These are phyloP conservation scores for Dactylonectria estremocensis DNA, from an alignment of 2,329 filamentous ascomycete genomes.

Conservation along the genomic window DNA sequence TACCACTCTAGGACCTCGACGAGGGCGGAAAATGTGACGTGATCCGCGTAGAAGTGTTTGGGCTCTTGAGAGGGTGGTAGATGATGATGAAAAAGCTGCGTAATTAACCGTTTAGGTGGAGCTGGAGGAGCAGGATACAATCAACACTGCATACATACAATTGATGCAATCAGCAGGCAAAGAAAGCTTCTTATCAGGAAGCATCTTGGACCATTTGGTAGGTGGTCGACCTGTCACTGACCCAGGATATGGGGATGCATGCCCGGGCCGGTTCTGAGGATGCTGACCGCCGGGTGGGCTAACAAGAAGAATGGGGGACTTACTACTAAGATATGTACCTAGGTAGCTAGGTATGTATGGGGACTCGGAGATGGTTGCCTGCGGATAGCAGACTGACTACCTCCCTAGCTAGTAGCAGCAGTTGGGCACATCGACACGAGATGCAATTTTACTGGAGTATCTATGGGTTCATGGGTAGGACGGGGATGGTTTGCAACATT, in stretches of 20 bases:
- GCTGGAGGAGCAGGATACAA: not conserved
- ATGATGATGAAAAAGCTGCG: not conserved
- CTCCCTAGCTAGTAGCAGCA: too few relatives aligned
- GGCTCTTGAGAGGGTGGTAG: not conserved
- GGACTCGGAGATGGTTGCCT: too few relatives aligned
- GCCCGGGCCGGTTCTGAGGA: conserved; percentile 24
- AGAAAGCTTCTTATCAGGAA: too few relatives aligned
- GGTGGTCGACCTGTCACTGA: too few relatives aligned
- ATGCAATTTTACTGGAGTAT: too few relatives aligned
- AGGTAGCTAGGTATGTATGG: not conserved
- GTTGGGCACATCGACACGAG: too few relatives aligned
- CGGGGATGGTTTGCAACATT: too few relatives aligned
- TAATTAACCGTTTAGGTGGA: not conserved
- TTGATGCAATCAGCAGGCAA: too few relatives aligned
- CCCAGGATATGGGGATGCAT: not conserved
- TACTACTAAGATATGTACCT: not conserved
- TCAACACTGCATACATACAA: too few relatives aligned
- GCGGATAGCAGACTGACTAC: too few relatives aligned
- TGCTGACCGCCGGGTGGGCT: conserved; percentile 23
- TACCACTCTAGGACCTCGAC: not conserved
- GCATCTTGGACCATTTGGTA: too few relatives aligned
- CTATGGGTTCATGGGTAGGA: too few relatives aligned
- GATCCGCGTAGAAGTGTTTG: not conserved
- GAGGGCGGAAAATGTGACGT: not conserved
- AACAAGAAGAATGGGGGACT: not conserved